Percentiles rank a stretch among this genome's conserved stretches.
phyloP scores from a whole-genome alignment of 192 early-diverging fungal species.

The Coemansia sp. region DNA sequence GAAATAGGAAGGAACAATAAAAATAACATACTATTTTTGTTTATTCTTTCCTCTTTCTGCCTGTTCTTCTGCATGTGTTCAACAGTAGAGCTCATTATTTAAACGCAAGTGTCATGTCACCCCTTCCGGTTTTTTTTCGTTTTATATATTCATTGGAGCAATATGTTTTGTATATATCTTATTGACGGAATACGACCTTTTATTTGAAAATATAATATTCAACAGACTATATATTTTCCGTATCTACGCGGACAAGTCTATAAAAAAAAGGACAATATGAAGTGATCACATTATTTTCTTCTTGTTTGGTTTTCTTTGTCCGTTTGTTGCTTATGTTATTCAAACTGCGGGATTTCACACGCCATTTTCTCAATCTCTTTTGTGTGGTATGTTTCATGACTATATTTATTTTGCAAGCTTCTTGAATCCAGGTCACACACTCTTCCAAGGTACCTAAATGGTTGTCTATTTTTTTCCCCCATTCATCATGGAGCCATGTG shows the following conservation, averaged over 20 bases:
- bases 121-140: too few relatives aligned
- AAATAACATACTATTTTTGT: background rate
- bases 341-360: background rate
- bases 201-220: too few relatives aligned
- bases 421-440: too few relatives aligned
- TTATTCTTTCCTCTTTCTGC: background rate
- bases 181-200: too few relatives aligned
- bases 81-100: background rate
- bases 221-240: too few relatives aligned
- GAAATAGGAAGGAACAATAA: background rate
- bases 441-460: background rate
- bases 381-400: background rate
- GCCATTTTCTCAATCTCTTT: background rate
- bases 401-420: too few relatives aligned
- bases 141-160: too few relatives aligned
- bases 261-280: too few relatives aligned
- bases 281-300: background rate
- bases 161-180: too few relatives aligned
- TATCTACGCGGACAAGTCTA: background rate
- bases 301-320: background rate
- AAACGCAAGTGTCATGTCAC: too few relatives aligned
- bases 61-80: background rate
- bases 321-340: background rate
- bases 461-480: too few relatives aligned
- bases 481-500: background rate